These are phyloP conservation scores for Neurospora sp. DNA, from an alignment of 495 filamentous ascomycete species.

Conservation along the genomic window DNA sequence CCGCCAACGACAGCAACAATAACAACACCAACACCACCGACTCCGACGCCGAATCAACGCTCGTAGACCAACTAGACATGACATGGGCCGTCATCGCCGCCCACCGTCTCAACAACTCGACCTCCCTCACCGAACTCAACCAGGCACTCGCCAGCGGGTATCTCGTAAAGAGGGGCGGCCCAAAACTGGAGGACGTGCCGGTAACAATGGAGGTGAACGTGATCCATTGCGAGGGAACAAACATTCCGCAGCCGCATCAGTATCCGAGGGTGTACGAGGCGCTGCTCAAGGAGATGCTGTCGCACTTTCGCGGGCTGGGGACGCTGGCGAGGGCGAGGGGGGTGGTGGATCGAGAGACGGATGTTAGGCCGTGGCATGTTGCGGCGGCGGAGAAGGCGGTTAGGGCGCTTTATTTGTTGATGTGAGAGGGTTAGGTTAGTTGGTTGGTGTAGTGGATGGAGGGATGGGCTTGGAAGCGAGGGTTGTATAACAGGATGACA, in stretches of 20 bases:
- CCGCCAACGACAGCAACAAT: not conserved
- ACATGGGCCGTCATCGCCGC: conserved; percentile 68
- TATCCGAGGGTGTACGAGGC: conserved; percentile 43
- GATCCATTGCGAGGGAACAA: conserved; percentile 43
- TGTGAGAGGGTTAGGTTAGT: conserved; percentile 24
- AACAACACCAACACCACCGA: conserved; percentile 22
- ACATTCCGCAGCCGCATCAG: not conserved
- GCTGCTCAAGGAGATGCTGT: conserved; percentile 60
- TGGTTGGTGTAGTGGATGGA: not conserved
- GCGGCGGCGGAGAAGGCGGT: conserved; percentile 63
- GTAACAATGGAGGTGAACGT: conserved; percentile 57
- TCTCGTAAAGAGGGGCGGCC: conserved; percentile 63
- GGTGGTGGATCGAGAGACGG: conserved; percentile 48
- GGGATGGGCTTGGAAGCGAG: not conserved
- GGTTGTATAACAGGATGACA: not conserved
- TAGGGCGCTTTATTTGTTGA: conserved; percentile 45
- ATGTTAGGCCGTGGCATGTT: conserved; percentile 77
- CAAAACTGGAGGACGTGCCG: conserved; percentile 50
- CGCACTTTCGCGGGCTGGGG: conserved; percentile 66
- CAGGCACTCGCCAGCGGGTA: conserved; percentile 63
- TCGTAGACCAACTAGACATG: conserved; percentile 71
- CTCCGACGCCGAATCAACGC: conserved; percentile 59
- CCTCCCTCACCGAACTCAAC: conserved; percentile 51
- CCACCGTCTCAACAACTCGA: conserved; percentile 61
- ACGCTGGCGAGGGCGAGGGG: conserved; percentile 63